phyloP scores from a whole-genome alignment of 495 filamentous ascomycete genomes.

The Halenospora varia region DNA sequence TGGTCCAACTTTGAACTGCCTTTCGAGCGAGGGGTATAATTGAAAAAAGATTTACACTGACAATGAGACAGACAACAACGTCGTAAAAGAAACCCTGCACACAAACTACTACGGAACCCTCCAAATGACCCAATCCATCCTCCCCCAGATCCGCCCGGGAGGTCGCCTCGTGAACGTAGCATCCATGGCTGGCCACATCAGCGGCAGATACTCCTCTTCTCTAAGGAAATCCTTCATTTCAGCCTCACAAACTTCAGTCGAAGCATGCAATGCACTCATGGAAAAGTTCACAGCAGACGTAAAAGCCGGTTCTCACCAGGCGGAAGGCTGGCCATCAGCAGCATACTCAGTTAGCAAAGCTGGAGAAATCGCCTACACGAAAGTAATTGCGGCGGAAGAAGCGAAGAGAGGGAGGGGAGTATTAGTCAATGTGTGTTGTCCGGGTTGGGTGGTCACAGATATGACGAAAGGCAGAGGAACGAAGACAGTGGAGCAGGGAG shows the following conservation, averaged over 20 bases:
- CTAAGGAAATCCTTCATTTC: slow-evolving; percentile 31
- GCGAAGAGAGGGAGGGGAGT: slow-evolving; percentile 30
- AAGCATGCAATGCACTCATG: slow-evolving; percentile 39
- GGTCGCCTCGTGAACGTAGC: slow-evolving; percentile 46
- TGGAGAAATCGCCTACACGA: slow-evolving; percentile 40
- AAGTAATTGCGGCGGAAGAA: slow-evolving; percentile 34
- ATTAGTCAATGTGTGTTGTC: slow-evolving; percentile 50
- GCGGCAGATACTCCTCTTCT: slow-evolving; percentile 35
- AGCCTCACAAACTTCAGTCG: slow-evolving; percentile 26
- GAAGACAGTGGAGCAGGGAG: slow-evolving; percentile 45
- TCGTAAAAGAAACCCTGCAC: slow-evolving; percentile 42
- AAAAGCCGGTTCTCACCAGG: slow-evolving; percentile 32
- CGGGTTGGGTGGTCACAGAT: slow-evolving; percentile 48
- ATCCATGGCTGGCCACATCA: slow-evolving; percentile 36
- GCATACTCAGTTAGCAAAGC: slow-evolving; percentile 45
- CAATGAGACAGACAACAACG: slow-evolving; percentile 31
- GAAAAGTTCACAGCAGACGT: slow-evolving; percentile 38
- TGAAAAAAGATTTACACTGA: too few species aligned
- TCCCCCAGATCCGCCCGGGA: slow-evolving; percentile 35
- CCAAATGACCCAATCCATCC: slow-evolving; percentile 31
- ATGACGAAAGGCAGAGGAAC: slow-evolving; percentile 43
- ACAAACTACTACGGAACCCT: slow-evolving; percentile 48
- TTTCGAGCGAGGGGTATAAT: too few species aligned
- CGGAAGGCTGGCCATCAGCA: slow-evolving; percentile 41
- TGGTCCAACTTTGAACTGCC: not conserved